Percentiles rank a stretch among this genome's conserved stretches.
phyloP scores from a whole-genome alignment of 345 rosid genomes.

The Melastoma malabathricum region DNA sequence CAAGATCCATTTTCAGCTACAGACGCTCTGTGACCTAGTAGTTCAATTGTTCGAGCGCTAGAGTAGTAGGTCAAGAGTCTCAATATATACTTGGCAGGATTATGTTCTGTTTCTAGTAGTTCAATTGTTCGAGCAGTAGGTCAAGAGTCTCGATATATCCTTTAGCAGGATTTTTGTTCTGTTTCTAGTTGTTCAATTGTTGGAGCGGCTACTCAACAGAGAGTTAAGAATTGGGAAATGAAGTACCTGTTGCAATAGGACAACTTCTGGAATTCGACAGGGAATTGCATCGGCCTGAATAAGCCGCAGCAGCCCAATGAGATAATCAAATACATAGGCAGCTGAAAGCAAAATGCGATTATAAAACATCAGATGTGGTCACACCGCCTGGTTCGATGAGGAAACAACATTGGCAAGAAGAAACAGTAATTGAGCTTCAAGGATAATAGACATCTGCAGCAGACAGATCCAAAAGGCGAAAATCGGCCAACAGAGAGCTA shows the following conservation, averaged over 20 bases:
- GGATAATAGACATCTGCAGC: conserved; percentile 32
- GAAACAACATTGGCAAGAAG: neutral
- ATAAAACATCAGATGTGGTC: neutral
- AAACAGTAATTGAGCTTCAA: conserved; percentile 8
- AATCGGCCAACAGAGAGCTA: conserved; percentile 20
- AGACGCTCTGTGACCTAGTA: too few species aligned
- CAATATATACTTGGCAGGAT: too few species aligned
- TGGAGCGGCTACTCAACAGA: too few species aligned
- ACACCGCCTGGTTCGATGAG: too few species aligned
- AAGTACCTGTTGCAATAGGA: conserved; percentile 28
- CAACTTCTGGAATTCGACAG: conserved; percentile 30
- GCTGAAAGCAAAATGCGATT: conserved; percentile 9
- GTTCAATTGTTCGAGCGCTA: too few species aligned
- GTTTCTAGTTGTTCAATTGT: too few species aligned
- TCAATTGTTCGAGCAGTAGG: too few species aligned
- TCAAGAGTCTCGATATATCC: too few species aligned
- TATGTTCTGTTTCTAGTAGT: too few species aligned
- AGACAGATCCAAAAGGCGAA: conserved; percentile 37
- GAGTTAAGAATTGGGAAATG: neutral
- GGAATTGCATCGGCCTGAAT: conserved; percentile 26
- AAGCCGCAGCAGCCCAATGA: conserved; percentile 37
- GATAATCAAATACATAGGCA: conserved; percentile 26
- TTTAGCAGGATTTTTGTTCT: too few species aligned
- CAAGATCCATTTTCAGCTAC: too few species aligned
- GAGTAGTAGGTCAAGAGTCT: too few species aligned